phyloP scores from a whole-genome alignment of 371 early-diverging fungal genomes.

The Mucor racemosus region DNA sequence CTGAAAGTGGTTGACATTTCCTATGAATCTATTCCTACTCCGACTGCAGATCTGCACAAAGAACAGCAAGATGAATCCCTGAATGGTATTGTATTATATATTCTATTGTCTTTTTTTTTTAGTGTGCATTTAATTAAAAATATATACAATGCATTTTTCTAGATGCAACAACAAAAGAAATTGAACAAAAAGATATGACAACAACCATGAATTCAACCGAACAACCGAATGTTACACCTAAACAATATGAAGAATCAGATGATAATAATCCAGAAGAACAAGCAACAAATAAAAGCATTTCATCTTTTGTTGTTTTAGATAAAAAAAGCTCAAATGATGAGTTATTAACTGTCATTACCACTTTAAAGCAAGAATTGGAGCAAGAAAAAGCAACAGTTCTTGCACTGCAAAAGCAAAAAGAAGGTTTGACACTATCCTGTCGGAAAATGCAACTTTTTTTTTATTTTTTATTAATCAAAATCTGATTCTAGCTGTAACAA shows the following conservation, averaged over 20 bases:
- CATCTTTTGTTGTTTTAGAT: slow-evolving; percentile 13
- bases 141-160: not conserved
- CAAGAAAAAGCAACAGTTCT: slow-evolving; percentile 20
- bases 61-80: not conserved
- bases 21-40: slow-evolving; percentile 7
- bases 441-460: not conserved
- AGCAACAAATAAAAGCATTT: not conserved
- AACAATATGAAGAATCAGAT: slow-evolving; percentile 8
- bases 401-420: slow-evolving; percentile 32
- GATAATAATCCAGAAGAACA: slow-evolving; percentile 6
- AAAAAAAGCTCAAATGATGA: slow-evolving; percentile 1
- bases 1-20: slow-evolving; percentile 15
- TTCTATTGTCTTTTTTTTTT: not conserved
- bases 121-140: not conserved
- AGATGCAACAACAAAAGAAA: not conserved
- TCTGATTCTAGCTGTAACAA: slow-evolving; percentile 37
- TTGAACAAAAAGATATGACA: not conserved
- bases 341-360: not conserved
- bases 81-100: not conserved
- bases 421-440: slow-evolving; percentile 14
- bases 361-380: slow-evolving; percentile 22
- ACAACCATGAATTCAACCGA: slow-evolving; percentile 3
- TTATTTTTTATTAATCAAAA: not conserved
- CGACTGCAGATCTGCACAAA: slow-evolving; percentile 11
- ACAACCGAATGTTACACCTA: slow-evolving; percentile 15